phyloP scores from a whole-genome alignment of 495 filamentous ascomycete species.

The Aspergillus sclerotioniger region DNA sequence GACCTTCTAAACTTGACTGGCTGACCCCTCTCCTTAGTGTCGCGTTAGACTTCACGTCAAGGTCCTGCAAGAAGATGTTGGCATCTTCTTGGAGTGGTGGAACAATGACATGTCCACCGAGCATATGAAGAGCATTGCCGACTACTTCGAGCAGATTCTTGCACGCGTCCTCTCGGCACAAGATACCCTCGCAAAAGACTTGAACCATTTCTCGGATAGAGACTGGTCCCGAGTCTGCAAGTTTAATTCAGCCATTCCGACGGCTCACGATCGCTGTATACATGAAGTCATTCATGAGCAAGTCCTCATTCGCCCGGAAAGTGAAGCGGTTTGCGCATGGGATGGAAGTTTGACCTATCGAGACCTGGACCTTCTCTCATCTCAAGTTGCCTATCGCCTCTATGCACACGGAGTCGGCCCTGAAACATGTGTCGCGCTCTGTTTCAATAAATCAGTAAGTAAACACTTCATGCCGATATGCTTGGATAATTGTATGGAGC shows the following conservation, averaged over 20 bases:
- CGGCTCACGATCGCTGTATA: conserved; percentile 45
- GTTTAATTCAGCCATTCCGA: conserved; percentile 34
- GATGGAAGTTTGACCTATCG: conserved; percentile 58
- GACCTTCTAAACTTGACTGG: neutral
- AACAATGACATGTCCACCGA: conserved; percentile 43
- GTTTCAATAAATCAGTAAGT: conserved; percentile 58
- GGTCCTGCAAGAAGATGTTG: conserved; percentile 37
- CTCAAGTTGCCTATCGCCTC: conserved; percentile 46
- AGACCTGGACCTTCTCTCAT: conserved; percentile 49
- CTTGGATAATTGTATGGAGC: too few species aligned
- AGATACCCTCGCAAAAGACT: conserved; percentile 29
- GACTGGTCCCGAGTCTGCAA: conserved; percentile 43
- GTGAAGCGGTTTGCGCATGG: conserved; percentile 53
- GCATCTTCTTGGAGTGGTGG: conserved; percentile 48
- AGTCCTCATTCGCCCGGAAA: conserved; percentile 34
- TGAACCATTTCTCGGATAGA: conserved; percentile 37
- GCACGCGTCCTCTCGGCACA: conserved; percentile 26
- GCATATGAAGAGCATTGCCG: conserved; percentile 43
- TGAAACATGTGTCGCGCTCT: conserved; percentile 50
- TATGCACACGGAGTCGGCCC: conserved; percentile 47
- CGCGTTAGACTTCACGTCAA: conserved; percentile 48
- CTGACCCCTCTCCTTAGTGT: conserved; percentile 31
- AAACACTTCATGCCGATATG: neutral
- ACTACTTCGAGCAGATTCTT: conserved; percentile 38
- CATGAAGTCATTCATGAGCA: conserved; percentile 52